Evolutionary conservation across 2,329 filamentous ascomycete species (phyloP).

Genomic region (Daldinia eschscholtzii): DNA sequence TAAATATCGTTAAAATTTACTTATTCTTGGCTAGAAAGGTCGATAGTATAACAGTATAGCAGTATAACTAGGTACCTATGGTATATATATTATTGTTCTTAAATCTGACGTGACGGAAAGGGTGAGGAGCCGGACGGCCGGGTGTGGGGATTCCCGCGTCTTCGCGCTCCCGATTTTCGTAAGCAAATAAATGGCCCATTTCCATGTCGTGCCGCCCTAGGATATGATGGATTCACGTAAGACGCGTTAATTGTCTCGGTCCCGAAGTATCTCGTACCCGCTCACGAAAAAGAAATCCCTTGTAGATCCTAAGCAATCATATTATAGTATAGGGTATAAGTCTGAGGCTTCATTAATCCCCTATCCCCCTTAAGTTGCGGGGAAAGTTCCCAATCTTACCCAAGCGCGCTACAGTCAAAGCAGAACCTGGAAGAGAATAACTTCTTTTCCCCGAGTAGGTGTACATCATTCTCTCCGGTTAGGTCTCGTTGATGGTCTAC

Average conservation of each 20-base stretch:
- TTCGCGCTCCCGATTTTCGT: conserved; percentile 30
- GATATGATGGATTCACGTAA: background rate
- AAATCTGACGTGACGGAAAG: conserved; percentile 10
- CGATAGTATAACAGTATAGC: too few species aligned
- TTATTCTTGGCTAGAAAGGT: too few species aligned
- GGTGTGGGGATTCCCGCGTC: conserved; percentile 34
- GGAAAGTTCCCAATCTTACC: too few species aligned
- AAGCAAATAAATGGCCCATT: conserved; percentile 3
- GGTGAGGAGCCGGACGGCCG: conserved; percentile 9
- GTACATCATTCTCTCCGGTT: too few species aligned
- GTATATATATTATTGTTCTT: conserved; percentile 3
- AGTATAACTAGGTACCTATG: too few species aligned
- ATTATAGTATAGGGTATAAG: background rate
- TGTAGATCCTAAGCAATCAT: background rate
- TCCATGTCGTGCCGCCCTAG: background rate
- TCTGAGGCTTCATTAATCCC: too few species aligned
- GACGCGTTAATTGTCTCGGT: background rate
- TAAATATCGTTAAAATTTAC: too few species aligned
- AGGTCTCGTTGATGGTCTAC: too few species aligned
- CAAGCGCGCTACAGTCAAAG: too few species aligned
- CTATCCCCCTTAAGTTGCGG: too few species aligned
- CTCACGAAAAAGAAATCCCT: background rate
- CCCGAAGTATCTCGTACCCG: background rate
- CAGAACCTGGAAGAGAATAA: too few species aligned
- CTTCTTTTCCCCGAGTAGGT: too few species aligned